Percentiles rank a stretch among this genome's conserved stretches.
Conservation (phyloP, 352 stramenopile genomes). For the Phytophthora syringae region DNA sequence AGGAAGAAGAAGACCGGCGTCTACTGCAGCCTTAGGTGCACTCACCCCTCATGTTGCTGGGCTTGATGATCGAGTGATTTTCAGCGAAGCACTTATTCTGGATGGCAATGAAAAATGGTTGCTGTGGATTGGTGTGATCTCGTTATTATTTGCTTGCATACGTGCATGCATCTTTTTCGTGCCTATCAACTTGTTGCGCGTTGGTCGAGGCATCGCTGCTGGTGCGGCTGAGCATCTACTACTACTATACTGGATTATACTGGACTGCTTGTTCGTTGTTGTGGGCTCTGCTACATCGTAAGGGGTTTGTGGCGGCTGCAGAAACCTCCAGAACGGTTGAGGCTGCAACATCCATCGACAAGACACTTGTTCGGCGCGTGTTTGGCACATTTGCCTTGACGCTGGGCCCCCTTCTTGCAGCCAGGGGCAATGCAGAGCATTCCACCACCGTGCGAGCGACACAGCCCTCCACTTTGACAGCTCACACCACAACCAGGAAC, state of each 20-base stretch:
- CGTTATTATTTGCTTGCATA: slow-evolving; percentile 11
- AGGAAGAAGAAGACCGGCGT: slow-evolving; percentile 78
- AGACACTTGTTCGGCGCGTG: slow-evolving; percentile 78
- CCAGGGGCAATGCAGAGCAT: slow-evolving; percentile 83
- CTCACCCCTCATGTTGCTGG: background rate
- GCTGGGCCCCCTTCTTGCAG: slow-evolving; percentile 89
- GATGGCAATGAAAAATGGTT: slow-evolving; percentile 10
- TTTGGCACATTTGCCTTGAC: slow-evolving; percentile 80
- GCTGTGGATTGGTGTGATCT: slow-evolving; percentile 12
- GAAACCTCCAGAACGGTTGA: slow-evolving; percentile 65
- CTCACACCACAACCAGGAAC: slow-evolving; percentile 62
- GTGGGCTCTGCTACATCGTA: slow-evolving; percentile 4
- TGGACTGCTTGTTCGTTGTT: slow-evolving; percentile 9
- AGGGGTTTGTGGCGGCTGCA: slow-evolving; percentile 24
- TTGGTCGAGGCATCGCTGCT: slow-evolving; percentile 8
- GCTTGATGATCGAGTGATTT: background rate
- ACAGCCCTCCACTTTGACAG: slow-evolving; percentile 79
- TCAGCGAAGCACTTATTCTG: background rate
- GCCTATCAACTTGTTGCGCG: background rate
- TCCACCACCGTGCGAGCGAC: slow-evolving; percentile 82
- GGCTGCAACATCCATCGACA: slow-evolving; percentile 62
- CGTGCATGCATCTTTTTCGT: slow-evolving; percentile 5
- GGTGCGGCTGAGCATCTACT: background rate
- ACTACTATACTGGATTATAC: too few species aligned
- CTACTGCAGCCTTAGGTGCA: slow-evolving; percentile 66